Evolutionary conservation across 768 basidiomycete genomes (phyloP).

Genomic region (Agrocybe pediades): DNA sequence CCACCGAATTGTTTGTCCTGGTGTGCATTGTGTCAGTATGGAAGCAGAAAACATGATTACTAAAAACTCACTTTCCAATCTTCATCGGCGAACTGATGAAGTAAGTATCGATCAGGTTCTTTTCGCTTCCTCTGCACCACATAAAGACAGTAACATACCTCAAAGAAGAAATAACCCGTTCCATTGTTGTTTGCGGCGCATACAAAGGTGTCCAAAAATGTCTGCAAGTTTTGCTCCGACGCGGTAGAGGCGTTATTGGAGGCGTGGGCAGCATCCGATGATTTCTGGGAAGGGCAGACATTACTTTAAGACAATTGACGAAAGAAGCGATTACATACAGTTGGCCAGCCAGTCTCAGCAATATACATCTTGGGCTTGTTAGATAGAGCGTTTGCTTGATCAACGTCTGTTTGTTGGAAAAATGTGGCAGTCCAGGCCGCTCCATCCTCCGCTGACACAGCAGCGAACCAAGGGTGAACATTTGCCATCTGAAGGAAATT

Average conservation of each 20-base stretch:
- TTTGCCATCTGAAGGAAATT: conserved; percentile 69
- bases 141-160: conserved; percentile 39
- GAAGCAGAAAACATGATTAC: background rate
- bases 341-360: conserved; percentile 79
- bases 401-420: conserved; percentile 70
- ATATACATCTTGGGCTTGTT: conserved; percentile 87
- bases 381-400: conserved; percentile 49
- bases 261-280: conserved; percentile 56
- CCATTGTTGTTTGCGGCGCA: conserved; percentile 84
- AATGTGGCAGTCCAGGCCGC: conserved; percentile 84
- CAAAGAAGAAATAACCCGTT: conserved; percentile 89
- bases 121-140: background rate
- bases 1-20: conserved; percentile 69
- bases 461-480: conserved; percentile 95
- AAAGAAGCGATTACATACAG: conserved; percentile 6
- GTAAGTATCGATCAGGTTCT: background rate
- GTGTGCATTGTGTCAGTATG: conserved; percentile 3
- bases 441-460: conserved; percentile 61
- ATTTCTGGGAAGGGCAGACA: conserved; percentile 41
- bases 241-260: conserved; percentile 73
- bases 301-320: background rate
- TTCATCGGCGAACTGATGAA: conserved; percentile 76
- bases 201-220: conserved; percentile 83
- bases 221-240: conserved; percentile 63
- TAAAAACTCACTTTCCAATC: conserved; percentile 66